Conservation (phyloP, 805 yeast species). For the Suhomyces sp. region DNA sequence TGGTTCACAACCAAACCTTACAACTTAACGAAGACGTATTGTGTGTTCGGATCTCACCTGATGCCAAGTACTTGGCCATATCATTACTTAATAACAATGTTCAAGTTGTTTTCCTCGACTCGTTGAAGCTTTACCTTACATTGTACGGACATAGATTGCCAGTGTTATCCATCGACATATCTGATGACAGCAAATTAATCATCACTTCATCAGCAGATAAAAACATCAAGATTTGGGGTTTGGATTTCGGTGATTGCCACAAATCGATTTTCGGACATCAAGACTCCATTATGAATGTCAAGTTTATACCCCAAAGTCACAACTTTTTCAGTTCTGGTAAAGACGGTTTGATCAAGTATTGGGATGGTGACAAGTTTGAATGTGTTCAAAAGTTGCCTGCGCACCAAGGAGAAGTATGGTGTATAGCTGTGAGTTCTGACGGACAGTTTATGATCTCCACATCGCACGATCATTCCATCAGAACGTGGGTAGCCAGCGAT, state of each 20-base stretch:
- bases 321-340: constrained; percentile 88
- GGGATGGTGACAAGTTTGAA: constrained; percentile 98
- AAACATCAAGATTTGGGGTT: constrained; percentile 96
- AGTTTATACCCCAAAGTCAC: constrained; percentile 80
- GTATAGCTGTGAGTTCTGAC: constrained; percentile 68
- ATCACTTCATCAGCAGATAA: constrained; percentile 96
- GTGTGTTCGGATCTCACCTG: constrained; percentile 76
- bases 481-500: constrained; percentile 91
- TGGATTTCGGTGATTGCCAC: constrained; percentile 98
- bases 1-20: constrained; percentile 74
- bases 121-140: constrained; percentile 82
- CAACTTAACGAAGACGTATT: constrained; percentile 86
- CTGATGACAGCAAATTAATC: constrained; percentile 81
- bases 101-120: constrained; percentile 84
- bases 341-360: constrained; percentile 85
- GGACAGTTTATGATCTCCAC: constrained; percentile 76
- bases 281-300: constrained; percentile 88
- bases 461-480: constrained; percentile 89
- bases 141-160: constrained; percentile 96
- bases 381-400: constrained; percentile 79
- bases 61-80: constrained; percentile 71
- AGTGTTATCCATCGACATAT: constrained; percentile 87
- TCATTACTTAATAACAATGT: constrained; percentile 92
- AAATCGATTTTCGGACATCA: constrained; percentile 95
- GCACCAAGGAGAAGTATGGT: constrained; percentile 95